Percentiles rank a stretch among this genome's conserved stretches.
These are phyloP conservation scores for Rhizopus microsporus DNA, from an alignment of 371 early-diverging fungal genomes.

Conservation along the genomic window DNA sequence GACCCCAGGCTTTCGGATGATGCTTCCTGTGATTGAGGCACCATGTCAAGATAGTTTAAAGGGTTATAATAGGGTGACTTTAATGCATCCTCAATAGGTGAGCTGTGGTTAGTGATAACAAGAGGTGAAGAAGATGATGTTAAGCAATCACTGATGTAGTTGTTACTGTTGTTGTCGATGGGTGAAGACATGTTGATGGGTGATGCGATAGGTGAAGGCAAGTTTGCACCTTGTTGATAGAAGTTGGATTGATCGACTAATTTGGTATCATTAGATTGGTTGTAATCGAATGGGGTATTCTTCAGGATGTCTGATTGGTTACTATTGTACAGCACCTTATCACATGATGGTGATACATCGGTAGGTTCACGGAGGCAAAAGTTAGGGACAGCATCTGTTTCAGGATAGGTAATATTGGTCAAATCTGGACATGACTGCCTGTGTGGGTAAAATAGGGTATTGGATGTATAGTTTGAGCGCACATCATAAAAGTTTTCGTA, in stretches of 20 bases:
- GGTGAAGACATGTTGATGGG: neutral
- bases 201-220: neutral
- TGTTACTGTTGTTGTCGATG: neutral
- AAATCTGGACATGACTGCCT: conserved; percentile 30
- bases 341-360: conserved; percentile 4
- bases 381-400: conserved; percentile 13
- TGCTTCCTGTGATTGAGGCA: neutral
- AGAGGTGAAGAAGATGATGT: conserved; percentile 15
- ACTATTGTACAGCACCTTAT: neutral
- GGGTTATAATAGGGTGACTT: conserved; percentile 2
- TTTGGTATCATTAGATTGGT: neutral
- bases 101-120: neutral
- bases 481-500: conserved; percentile 1
- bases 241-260: neutral
- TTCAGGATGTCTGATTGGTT: neutral
- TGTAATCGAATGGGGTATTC: conserved; percentile 1
- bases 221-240: neutral
- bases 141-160: conserved; percentile 1
- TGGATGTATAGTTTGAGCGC: neutral
- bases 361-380: conserved; percentile 2
- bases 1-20: neutral
- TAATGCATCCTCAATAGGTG: neutral
- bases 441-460: conserved; percentile 15
- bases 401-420: conserved; percentile 15
- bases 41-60: neutral